Percentiles rank a stretch among this genome's conserved stretches.
Evolutionary conservation across 2,329 filamentous ascomycete species (phyloP).

Genomic region (Coniochaeta ligniaria): DNA sequence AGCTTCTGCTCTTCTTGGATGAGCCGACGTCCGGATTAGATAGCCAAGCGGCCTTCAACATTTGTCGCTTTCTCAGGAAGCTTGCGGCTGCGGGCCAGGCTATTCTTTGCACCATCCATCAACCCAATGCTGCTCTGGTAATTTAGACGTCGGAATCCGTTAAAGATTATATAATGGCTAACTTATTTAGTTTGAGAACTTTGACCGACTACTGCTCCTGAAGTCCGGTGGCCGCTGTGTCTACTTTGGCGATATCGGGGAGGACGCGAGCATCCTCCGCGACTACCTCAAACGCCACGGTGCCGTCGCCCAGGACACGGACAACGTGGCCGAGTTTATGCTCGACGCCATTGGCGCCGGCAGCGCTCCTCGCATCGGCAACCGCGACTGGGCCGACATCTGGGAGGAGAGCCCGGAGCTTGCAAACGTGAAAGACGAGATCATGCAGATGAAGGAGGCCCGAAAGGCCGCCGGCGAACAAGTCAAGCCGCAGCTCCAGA

Average conservation of each 20-base stretch:
- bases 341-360: conserved; percentile 77
- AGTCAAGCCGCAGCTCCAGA: conserved; percentile 49
- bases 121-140: conserved; percentile 79
- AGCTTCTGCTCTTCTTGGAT: conserved; percentile 70
- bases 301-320: conserved; percentile 46
- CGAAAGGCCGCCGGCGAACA: conserved; percentile 34
- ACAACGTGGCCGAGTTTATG: conserved; percentile 71
- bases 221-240: conserved; percentile 73
- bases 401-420: conserved; percentile 71
- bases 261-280: conserved; percentile 64
- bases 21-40: conserved; percentile 73
- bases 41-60: conserved; percentile 67
- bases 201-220: conserved; percentile 73
- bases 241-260: conserved; percentile 80
- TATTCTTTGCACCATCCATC: conserved; percentile 86
- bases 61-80: conserved; percentile 71
- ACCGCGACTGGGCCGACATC: conserved; percentile 72
- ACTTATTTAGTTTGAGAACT: conserved; percentile 86
- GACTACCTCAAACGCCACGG: conserved; percentile 54
- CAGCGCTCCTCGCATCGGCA: conserved; percentile 62
- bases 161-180: too few relatives aligned
- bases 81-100: conserved; percentile 75
- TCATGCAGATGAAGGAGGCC: conserved; percentile 57
- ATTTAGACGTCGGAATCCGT: too few relatives aligned
- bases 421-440: conserved; percentile 57